A percentile compares a stretch with the other conserved stretches of the same genome.
These are phyloP conservation scores for Malus hybrid DNA, from an alignment of 331 rosid genomes.

Conservation along the genomic window DNA sequence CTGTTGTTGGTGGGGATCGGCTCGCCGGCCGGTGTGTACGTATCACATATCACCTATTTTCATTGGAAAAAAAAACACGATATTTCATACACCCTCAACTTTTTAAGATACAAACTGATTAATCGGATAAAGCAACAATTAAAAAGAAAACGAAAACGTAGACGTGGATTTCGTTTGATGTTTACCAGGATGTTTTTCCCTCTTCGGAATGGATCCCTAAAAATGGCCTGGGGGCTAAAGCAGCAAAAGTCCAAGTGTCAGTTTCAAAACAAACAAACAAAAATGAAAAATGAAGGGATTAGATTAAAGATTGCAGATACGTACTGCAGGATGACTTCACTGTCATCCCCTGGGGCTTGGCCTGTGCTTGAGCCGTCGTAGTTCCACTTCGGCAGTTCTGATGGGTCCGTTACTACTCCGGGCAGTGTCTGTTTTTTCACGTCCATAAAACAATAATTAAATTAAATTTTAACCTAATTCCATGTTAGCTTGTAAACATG, in stretches of 20 bases:
- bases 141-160: no score
- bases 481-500: not conserved
- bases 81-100: not conserved
- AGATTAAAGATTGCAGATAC: not conserved
- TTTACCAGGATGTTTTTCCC: constrained; percentile 38
- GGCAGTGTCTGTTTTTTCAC: constrained; percentile 34
- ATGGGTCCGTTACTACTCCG: constrained; percentile 30
- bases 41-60: constrained; percentile 39
- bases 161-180: not conserved
- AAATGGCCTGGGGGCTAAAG: constrained; percentile 38
- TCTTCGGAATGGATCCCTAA: constrained; percentile 38
- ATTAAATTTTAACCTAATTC: no score
- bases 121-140: no score
- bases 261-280: no score
- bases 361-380: constrained; percentile 50
- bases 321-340: constrained; percentile 46
- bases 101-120: no score
- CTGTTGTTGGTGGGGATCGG: constrained; percentile 50
- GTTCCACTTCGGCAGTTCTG: constrained; percentile 46
- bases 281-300: not conserved
- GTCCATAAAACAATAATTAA: not conserved
- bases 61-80: not conserved
- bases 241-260: not conserved
- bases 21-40: constrained; percentile 43
- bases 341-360: constrained; percentile 46